Conservation (phyloP, 2,329 filamentous ascomycete genomes). For the Xylariaceae sp. region DNA sequence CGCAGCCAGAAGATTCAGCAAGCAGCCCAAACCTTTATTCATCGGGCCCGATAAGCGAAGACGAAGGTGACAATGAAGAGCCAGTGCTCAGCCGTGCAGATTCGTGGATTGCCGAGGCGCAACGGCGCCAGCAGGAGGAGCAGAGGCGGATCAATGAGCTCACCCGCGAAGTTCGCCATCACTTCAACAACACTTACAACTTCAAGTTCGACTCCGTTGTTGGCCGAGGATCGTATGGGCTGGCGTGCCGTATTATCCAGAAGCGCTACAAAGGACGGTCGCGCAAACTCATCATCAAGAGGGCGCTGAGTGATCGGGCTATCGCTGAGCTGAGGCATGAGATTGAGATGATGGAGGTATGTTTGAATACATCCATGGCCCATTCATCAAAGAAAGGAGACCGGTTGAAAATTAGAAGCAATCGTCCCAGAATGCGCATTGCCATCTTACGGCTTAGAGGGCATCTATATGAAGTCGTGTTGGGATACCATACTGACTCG, state of each 20-base stretch:
- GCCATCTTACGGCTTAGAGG: too few species aligned
- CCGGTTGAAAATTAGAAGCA: not conserved
- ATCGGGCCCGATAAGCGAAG: too few species aligned
- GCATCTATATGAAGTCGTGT: not conserved
- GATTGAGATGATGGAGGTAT: slow-evolving; percentile 11
- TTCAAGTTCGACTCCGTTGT: slow-evolving; percentile 5
- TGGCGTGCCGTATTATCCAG: slow-evolving; percentile 2
- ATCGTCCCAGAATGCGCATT: too few species aligned
- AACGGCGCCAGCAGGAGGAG: not conserved
- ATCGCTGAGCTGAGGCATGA: not conserved
- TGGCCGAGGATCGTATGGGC: slow-evolving; percentile 8
- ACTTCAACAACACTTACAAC: slow-evolving; percentile 4
- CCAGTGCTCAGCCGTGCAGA: not conserved
- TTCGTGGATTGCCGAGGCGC: too few species aligned
- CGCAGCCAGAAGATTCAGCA: too few species aligned
- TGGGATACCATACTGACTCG: not conserved
- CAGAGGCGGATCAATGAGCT: not conserved
- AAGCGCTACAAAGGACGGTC: not conserved
- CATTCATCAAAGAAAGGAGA: not conserved
- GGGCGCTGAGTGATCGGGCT: not conserved
- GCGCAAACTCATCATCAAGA: slow-evolving; percentile 13
- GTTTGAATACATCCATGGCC: not conserved
- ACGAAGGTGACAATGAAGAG: not conserved
- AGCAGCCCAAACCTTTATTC: too few species aligned
- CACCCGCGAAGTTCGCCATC: not conserved